A percentile compares a stretch with the other conserved stretches of the same genome.
Evolutionary conservation across 805 yeast species (phyloP).

Genomic region (Brettanomyces bruxellensis): DNA sequence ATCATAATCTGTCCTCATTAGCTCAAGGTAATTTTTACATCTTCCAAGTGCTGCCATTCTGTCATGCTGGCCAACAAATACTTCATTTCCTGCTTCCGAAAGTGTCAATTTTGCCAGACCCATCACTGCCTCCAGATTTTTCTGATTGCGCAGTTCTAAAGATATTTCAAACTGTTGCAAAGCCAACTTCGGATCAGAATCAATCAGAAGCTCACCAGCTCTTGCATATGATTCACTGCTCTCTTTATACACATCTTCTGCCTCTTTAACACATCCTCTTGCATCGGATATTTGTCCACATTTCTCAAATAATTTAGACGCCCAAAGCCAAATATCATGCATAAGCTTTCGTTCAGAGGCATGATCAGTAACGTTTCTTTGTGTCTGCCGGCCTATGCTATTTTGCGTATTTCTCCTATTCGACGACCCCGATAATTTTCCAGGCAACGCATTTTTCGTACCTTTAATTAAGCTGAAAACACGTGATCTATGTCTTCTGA

Average conservation of each 20-base stretch:
- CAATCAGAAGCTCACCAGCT: conserved; percentile 36
- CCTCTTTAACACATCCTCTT: conserved; percentile 64
- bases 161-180: conserved; percentile 59
- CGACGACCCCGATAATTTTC: no score
- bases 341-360: conserved; percentile 22
- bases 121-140: conserved; percentile 41
- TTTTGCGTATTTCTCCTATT: no score
- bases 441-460: no score
- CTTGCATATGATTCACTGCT: conserved; percentile 41
- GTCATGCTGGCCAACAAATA: conserved; percentile 49
- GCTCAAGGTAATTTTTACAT: conserved; percentile 37
- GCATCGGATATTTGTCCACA: conserved; percentile 50
- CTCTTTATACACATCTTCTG: conserved; percentile 40
- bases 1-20: conserved; percentile 29
- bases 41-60: conserved; percentile 52
- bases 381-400: no score
- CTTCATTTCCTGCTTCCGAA: conserved; percentile 21
- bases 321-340: conserved; percentile 69
- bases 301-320: conserved; percentile 54
- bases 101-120: conserved; percentile 47
- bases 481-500: no score
- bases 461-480: no score
- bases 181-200: conserved; percentile 30
- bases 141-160: conserved; percentile 35
- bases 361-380: no score